Percentiles rank a stretch among this genome's conserved stretches.
These are phyloP conservation scores for Xerocomellus amylosporus DNA, from an alignment of 768 basidiomycete genomes.

Conservation along the genomic window DNA sequence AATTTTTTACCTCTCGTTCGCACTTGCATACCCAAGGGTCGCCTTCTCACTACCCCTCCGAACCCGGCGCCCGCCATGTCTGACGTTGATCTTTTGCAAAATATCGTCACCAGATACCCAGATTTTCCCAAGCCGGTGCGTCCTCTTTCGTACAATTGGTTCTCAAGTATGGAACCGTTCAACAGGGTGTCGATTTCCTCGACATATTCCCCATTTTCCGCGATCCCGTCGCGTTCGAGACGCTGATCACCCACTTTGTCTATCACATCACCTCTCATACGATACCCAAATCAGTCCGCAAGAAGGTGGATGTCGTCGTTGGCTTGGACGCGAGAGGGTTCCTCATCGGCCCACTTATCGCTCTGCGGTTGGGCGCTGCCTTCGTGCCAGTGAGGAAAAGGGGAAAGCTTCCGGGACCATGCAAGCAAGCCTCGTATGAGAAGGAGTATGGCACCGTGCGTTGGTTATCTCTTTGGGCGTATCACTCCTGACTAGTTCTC, in stretches of 20 bases:
- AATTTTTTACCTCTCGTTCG: conserved; percentile 3
- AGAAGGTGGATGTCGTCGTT: conserved; percentile 88
- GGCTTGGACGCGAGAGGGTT: conserved; percentile 97
- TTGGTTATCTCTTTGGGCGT: conserved; percentile 6
- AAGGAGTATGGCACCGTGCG: conserved; percentile 92
- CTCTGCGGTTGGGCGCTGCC: conserved; percentile 84
- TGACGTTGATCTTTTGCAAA: conserved; percentile 70
- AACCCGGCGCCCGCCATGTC: conserved; percentile 47
- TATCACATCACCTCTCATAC: conserved; percentile 83
- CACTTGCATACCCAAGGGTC: conserved; percentile 1
- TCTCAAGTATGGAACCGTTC: background rate
- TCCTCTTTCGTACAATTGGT: background rate
- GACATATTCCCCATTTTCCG: conserved; percentile 95
- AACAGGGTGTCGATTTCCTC: conserved; percentile 83
- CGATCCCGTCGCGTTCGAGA: conserved; percentile 83
- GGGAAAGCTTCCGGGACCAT: conserved; percentile 92
- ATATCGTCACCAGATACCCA: conserved; percentile 55
- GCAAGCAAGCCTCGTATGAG: conserved; percentile 69
- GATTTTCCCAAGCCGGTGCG: conserved; percentile 91
- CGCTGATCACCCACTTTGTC: conserved; percentile 83
- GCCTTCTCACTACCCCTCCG: background rate
- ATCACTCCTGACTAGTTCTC: background rate
- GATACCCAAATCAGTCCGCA: conserved; percentile 52
- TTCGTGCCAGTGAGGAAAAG: conserved; percentile 95
- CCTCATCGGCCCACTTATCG: conserved; percentile 89